Conservation (phyloP, 1,284 basidiomycete species). For the Ustilago curta region DNA sequence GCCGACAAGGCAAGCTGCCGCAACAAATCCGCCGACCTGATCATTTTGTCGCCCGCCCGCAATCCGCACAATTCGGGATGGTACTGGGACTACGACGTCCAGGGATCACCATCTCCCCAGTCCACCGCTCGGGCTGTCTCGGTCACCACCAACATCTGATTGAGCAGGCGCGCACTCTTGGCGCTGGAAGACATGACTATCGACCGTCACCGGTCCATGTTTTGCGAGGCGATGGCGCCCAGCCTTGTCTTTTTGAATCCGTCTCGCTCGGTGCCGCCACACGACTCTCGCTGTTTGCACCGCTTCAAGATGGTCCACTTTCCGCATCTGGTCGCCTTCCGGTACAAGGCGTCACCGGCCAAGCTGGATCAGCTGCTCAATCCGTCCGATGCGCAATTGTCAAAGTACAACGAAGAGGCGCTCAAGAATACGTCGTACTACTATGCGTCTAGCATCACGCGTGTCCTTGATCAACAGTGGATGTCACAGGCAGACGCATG, state of each 20-base stretch:
- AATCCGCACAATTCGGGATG: constrained; percentile 21
- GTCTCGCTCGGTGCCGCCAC: background rate
- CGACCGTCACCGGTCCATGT: constrained; percentile 18
- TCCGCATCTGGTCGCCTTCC: constrained; percentile 29
- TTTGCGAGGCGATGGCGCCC: constrained; percentile 32
- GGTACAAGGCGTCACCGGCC: constrained; percentile 15
- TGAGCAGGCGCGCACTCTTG: constrained; percentile 21
- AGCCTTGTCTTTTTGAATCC: constrained; percentile 9
- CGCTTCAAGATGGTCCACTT: constrained; percentile 28
- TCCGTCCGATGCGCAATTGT: constrained; percentile 6
- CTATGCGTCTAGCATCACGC: constrained; percentile 18
- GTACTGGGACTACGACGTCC: constrained; percentile 43
- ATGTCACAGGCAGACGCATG: constrained; percentile 10
- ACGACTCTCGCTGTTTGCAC: background rate
- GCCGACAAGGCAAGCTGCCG: background rate
- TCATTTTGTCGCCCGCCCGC: constrained; percentile 26
- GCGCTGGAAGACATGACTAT: constrained; percentile 19
- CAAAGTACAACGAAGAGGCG: constrained; percentile 19
- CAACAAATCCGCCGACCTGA: constrained; percentile 20
- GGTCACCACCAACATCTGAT: constrained; percentile 27
- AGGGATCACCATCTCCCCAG: constrained; percentile 12
- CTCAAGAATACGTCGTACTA: constrained; percentile 28
- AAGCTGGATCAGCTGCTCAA: constrained; percentile 21
- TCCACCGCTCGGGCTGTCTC: constrained; percentile 18
- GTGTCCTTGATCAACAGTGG: constrained; percentile 13